Percentiles rank a stretch among this genome's conserved stretches.
Conservation (phyloP, 441 rosid genomes). For the Breynia disticha region DNA sequence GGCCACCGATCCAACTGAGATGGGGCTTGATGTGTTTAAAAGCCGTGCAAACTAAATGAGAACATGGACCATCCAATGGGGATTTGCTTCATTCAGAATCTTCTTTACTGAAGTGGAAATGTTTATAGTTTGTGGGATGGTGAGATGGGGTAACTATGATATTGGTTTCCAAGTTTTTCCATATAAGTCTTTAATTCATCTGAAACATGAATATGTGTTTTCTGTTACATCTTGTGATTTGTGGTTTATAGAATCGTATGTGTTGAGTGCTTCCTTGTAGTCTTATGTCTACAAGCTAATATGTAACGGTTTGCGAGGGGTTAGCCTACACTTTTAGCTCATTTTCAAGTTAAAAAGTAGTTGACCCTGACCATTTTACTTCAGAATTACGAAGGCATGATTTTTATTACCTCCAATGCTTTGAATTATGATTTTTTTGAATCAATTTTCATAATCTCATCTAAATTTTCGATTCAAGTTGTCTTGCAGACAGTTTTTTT, state of each 20-base stretch:
- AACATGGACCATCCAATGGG: constrained; percentile 11
- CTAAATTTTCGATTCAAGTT: neutral
- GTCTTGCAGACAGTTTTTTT: neutral
- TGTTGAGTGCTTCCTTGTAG: constrained; percentile 1
- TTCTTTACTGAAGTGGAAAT: constrained; percentile 17
- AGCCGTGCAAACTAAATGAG: constrained; percentile 41
- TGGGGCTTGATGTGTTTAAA: constrained; percentile 46
- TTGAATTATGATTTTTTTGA: too few species aligned
- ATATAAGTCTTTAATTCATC: neutral
- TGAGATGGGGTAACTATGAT: constrained; percentile 15
- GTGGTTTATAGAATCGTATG: neutral
- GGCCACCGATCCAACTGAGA: constrained; percentile 64
- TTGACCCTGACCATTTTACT: constrained; percentile 17
- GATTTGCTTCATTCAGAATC: constrained; percentile 12
- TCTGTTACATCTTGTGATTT: neutral
- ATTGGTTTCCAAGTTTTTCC: neutral
- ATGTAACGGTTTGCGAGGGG: constrained; percentile 30
- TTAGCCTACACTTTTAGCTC: constrained; percentile 21
- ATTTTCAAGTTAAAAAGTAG: constrained; percentile 15
- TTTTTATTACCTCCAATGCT: constrained; percentile 4
- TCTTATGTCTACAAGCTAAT: constrained; percentile 32
- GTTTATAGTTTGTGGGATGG: constrained; percentile 31
- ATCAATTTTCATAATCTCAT: neutral
- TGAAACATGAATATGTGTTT: neutral
- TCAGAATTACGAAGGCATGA: constrained; percentile 20